Percentiles rank a stretch among this genome's conserved stretches.
Evolutionary conservation across 345 rosid species (phyloP).

Genomic region (Rhizophora mangle): DNA sequence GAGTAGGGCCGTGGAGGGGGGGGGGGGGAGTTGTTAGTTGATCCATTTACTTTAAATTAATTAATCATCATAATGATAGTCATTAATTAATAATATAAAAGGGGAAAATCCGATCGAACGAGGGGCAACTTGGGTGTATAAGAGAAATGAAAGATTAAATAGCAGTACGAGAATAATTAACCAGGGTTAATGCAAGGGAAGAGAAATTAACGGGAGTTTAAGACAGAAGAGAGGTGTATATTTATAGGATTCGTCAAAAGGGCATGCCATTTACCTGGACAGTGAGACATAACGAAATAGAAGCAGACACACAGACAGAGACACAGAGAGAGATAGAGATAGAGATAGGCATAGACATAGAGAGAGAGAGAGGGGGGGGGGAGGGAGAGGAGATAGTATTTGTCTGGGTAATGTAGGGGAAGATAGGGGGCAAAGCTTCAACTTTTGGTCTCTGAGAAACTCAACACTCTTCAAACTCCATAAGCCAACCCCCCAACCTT

Average conservation of each 20-base stretch:
- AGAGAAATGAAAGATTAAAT: no score
- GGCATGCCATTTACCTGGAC: not conserved
- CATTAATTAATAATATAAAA: no score
- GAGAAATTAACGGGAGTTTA: not conserved
- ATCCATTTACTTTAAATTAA: no score
- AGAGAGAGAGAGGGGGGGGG: not conserved
- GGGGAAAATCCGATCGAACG: no score
- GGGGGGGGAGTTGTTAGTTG: no score
- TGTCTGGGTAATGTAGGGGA: conserved; percentile 45
- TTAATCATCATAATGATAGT: no score
- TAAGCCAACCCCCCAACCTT: no score
- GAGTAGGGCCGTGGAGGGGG: not conserved
- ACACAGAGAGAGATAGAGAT: conserved; percentile 2
- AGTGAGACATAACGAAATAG: not conserved
- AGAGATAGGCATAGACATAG: no score
- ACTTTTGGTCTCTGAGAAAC: conserved; percentile 28
- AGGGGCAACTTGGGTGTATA: no score
- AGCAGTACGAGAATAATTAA: not conserved
- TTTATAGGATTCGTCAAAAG: not conserved
- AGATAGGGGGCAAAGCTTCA: conserved; percentile 40
- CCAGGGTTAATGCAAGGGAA: not conserved
- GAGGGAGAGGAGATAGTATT: conserved; percentile 1
- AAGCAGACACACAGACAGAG: not conserved
- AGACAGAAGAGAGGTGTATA: no score
- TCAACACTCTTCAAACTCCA: no score